Conservation (phyloP, 2,329 filamentous ascomycete genomes). For the Epichloe sylvatica region DNA sequence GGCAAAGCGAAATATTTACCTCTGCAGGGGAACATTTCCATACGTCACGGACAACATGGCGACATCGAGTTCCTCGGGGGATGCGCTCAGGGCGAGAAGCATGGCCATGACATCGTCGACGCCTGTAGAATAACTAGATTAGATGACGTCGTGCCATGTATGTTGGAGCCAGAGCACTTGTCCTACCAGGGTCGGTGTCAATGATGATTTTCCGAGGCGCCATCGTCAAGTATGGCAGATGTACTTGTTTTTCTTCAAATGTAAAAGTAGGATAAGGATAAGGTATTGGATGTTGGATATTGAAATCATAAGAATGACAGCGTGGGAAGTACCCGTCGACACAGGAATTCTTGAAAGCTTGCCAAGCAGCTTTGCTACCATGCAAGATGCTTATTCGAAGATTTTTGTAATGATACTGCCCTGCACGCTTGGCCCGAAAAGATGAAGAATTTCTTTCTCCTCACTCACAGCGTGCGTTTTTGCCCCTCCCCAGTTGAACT, state of each 20-base stretch:
- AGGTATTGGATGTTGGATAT: background rate
- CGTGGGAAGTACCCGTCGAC: background rate
- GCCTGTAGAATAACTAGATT: slow-evolving; percentile 28
- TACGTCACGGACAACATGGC: slow-evolving; percentile 80
- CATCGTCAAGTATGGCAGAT: slow-evolving; percentile 29
- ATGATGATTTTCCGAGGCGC: slow-evolving; percentile 72
- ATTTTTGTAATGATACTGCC: too few species aligned
- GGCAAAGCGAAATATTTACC: slow-evolving; percentile 30
- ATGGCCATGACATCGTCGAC: slow-evolving; percentile 87
- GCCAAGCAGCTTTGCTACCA: background rate
- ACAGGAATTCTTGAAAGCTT: too few species aligned
- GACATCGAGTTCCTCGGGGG: slow-evolving; percentile 75
- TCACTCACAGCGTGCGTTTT: too few species aligned
- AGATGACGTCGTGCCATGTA: background rate
- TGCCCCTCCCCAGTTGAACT: too few species aligned
- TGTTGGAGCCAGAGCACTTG: slow-evolving; percentile 5
- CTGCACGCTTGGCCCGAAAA: too few species aligned
- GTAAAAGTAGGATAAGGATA: background rate
- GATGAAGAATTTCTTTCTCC: too few species aligned
- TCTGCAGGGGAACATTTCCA: slow-evolving; percentile 80
- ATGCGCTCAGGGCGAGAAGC: slow-evolving; percentile 70
- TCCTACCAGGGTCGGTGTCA: slow-evolving; percentile 75
- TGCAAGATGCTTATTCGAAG: background rate
- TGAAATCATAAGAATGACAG: background rate
- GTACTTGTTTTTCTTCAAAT: too few species aligned